Conservation (phyloP, 352 stramenopile species). For the Aphanomyces stellatus region DNA sequence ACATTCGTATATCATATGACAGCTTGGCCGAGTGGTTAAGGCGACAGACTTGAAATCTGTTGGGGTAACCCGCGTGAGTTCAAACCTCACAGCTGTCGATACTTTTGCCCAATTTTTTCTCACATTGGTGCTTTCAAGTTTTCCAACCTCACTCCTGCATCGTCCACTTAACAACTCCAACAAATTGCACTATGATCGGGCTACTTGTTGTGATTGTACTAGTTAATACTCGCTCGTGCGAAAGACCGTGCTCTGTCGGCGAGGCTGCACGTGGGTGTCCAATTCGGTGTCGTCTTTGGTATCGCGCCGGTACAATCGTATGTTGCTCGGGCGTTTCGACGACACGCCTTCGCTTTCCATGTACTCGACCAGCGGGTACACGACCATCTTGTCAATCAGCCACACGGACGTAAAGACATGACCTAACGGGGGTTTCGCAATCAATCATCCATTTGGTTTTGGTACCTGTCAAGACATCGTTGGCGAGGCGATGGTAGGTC, state of each 20-base stretch:
- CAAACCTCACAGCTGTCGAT: constrained; percentile 18
- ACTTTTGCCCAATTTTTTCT: constrained; percentile 3
- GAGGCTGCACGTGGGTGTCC: neutral
- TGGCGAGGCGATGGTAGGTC: constrained; percentile 12
- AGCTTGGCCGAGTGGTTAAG: constrained; percentile 20
- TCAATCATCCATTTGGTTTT: neutral
- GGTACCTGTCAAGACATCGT: constrained; percentile 10
- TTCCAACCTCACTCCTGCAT: neutral
- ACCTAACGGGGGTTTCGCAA: neutral
- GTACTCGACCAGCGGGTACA: constrained; percentile 13
- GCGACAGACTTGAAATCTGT: constrained; percentile 12
- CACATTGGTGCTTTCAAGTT: neutral
- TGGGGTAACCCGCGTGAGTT: constrained; percentile 19
- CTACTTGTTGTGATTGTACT: neutral
- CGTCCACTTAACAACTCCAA: neutral
- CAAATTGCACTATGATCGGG: neutral
- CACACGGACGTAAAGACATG: constrained; percentile 12
- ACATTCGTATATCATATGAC: neutral
- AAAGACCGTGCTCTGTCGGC: constrained; percentile 9
- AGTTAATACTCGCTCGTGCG: constrained; percentile 15
- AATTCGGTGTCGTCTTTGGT: neutral
- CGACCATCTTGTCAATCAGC: constrained; percentile 15
- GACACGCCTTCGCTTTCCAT: constrained; percentile 1
- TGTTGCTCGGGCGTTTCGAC: too few species aligned
- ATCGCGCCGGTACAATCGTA: constrained; percentile 12